phyloP scores from a whole-genome alignment of 352 stramenopile genomes.

The Phytophthora boehmeriae region DNA sequence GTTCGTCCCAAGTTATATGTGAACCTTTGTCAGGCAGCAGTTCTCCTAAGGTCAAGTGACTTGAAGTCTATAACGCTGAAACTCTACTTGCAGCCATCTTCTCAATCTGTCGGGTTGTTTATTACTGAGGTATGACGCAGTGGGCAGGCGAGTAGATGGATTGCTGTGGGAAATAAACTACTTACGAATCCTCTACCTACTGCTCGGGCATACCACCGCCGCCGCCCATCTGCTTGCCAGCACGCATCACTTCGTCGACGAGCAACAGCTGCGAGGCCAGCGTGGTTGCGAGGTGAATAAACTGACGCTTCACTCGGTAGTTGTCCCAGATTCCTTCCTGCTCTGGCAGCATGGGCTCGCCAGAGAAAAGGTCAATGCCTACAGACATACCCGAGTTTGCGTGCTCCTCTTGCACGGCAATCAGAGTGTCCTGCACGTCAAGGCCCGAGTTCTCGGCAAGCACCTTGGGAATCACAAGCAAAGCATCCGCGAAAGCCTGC shows the following conservation, averaged over 20 bases:
- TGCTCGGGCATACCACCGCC: conserved; percentile 68
- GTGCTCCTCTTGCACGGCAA: conserved; percentile 97
- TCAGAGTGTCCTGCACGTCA: conserved; percentile 95
- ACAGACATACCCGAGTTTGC: conserved; percentile 90
- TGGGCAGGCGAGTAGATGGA: conserved; percentile 26
- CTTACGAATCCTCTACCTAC: conserved; percentile 52
- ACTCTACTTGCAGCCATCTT: conserved; percentile 1
- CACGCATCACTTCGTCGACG: conserved; percentile 99
- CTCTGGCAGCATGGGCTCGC: conserved; percentile 96
- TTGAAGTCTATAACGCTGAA: no score
- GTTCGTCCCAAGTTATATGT: neutral
- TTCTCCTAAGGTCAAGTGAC: neutral
- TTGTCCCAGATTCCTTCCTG: conserved; percentile 99
- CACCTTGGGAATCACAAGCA: conserved; percentile 98
- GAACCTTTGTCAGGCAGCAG: neutral
- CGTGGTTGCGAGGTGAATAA: conserved; percentile 97
- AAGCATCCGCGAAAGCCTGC: conserved; percentile 96
- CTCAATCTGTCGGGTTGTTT: conserved; percentile 24
- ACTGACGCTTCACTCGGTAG: conserved; percentile 99
- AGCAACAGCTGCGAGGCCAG: conserved; percentile 98
- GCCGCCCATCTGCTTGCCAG: conserved; percentile 97
- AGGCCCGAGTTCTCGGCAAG: conserved; percentile 91
- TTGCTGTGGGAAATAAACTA: conserved; percentile 43
- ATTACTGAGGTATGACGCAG: conserved; percentile 40
- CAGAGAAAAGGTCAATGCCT: conserved; percentile 96